A percentile compares a stretch with the other conserved stretches of the same genome.
Conservation (phyloP, 1,284 basidiomycete genomes). For the Termitomyces sp. region DNA sequence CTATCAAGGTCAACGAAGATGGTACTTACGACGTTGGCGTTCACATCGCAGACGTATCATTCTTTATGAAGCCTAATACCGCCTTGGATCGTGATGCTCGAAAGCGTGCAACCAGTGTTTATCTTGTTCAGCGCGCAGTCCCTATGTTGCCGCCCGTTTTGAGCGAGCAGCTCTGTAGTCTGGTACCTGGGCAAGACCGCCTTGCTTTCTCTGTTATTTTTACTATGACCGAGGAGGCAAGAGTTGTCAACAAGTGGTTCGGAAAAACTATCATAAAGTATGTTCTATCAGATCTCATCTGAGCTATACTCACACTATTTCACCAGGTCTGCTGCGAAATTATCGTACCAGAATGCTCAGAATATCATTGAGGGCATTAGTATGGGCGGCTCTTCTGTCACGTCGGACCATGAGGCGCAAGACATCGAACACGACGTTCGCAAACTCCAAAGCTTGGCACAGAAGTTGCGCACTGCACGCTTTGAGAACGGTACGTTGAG, state of each 20-base stretch:
- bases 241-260: conserved; percentile 85
- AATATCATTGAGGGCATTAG: conserved; percentile 74
- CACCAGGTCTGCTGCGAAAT: conserved; percentile 75
- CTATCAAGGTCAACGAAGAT: conserved; percentile 83
- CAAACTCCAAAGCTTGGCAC: conserved; percentile 63
- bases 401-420: conserved; percentile 51
- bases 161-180: conserved; percentile 89
- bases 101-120: conserved; percentile 95
- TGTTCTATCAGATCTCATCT: conserved; percentile 18
- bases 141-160: conserved; percentile 94
- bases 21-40: conserved; percentile 90
- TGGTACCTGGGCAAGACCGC: conserved; percentile 83
- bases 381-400: conserved; percentile 48
- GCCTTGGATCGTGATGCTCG: conserved; percentile 96
- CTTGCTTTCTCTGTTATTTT: conserved; percentile 88
- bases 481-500: conserved; percentile 80
- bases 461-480: conserved; percentile 70
- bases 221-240: conserved; percentile 81
- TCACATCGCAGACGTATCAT: conserved; percentile 94
- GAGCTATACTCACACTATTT: conserved; percentile 9
- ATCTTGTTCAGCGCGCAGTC: conserved; percentile 91
- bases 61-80: conserved; percentile 95
- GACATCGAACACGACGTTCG: conserved; percentile 78
- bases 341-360: conserved; percentile 82
- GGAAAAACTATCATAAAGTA: conserved; percentile 90